These are phyloP conservation scores for Venturia aucupariae DNA, from an alignment of 2,329 filamentous ascomycete genomes.

Conservation along the genomic window DNA sequence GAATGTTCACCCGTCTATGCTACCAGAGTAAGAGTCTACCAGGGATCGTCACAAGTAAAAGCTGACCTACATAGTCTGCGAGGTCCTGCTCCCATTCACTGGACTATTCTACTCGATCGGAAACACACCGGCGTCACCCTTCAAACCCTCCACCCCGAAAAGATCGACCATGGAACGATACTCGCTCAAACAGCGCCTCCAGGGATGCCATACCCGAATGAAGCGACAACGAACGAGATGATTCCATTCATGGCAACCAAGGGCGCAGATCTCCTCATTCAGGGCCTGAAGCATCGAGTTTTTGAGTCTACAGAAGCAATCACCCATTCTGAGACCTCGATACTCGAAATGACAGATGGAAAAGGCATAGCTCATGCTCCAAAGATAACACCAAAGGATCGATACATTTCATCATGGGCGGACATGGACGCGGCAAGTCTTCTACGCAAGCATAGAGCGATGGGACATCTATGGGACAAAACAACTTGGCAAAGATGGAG, in stretches of 20 bases:
- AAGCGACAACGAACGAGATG: not conserved
- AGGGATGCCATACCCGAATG: conserved; percentile 35
- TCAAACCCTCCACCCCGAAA: conserved; percentile 69
- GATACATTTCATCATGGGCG: not conserved
- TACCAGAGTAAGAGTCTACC: conserved; percentile 58
- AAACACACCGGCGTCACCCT: conserved; percentile 65
- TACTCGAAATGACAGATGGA: conserved; percentile 17
- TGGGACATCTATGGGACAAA: conserved; percentile 8
- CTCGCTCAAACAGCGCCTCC: conserved; percentile 54
- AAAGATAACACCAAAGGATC: conserved; percentile 48
- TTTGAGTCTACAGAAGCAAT: conserved; percentile 23
- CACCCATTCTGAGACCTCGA: conserved; percentile 19
- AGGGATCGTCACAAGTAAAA: not conserved
- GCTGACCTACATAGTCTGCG: conserved; percentile 49
- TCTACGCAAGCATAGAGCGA: not conserved
- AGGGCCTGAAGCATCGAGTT: not conserved
- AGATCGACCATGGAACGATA: conserved; percentile 72
- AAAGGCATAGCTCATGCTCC: conserved; percentile 47
- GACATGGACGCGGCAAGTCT: not conserved
- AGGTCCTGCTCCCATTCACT: conserved; percentile 78
- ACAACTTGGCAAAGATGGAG: not conserved
- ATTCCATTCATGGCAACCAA: conserved; percentile 30
- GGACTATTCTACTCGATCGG: conserved; percentile 60
- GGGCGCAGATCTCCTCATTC: conserved; percentile 8
- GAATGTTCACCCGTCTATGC: conserved; percentile 85